Conservation (phyloP, 23 red algal species). For the Porphyridium purpureum region DNA sequence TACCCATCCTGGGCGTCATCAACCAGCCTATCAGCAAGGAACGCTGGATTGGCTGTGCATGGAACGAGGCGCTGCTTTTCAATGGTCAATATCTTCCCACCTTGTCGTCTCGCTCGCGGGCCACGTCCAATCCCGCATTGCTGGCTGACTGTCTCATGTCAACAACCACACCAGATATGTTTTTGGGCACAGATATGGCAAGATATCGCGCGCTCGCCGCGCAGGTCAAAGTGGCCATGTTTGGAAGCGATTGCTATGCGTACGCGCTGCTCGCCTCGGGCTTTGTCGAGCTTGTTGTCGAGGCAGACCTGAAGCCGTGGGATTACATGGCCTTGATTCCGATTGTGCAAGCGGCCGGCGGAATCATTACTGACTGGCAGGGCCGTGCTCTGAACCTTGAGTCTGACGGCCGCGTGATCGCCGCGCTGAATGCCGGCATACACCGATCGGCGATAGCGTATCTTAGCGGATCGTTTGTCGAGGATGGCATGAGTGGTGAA, state of each 20-base stretch:
- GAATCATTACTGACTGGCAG: conserved; percentile 73
- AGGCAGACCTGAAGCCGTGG: conserved; percentile 94
- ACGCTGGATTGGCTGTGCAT: conserved; percentile 51
- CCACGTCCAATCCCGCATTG: background rate
- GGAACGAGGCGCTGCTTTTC: background rate
- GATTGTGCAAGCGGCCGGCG: conserved; percentile 64
- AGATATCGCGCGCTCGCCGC: conserved; percentile 30
- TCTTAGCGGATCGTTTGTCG: too few relatives aligned
- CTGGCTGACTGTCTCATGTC: conserved; percentile 15
- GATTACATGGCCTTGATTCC: conserved; percentile 77
- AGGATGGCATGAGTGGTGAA: too few relatives aligned
- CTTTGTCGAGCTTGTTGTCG: conserved; percentile 51
- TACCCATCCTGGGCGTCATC: conserved; percentile 62
- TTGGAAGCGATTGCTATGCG: conserved; percentile 81
- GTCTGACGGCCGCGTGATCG: conserved; percentile 70
- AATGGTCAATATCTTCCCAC: conserved; percentile 5
- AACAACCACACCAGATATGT: conserved; percentile 88
- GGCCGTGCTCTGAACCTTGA: conserved; percentile 35
- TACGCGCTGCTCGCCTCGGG: conserved; percentile 88
- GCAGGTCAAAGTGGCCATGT: conserved; percentile 29
- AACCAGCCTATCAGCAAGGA: conserved; percentile 66
- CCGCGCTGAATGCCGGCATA: conserved; percentile 26
- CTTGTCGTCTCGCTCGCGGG: background rate
- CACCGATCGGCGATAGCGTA: conserved; percentile 15
- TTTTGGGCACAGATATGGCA: conserved; percentile 19